These are phyloP conservation scores for Tuber indicum DNA, from an alignment of 495 filamentous ascomycete genomes.

Conservation along the genomic window DNA sequence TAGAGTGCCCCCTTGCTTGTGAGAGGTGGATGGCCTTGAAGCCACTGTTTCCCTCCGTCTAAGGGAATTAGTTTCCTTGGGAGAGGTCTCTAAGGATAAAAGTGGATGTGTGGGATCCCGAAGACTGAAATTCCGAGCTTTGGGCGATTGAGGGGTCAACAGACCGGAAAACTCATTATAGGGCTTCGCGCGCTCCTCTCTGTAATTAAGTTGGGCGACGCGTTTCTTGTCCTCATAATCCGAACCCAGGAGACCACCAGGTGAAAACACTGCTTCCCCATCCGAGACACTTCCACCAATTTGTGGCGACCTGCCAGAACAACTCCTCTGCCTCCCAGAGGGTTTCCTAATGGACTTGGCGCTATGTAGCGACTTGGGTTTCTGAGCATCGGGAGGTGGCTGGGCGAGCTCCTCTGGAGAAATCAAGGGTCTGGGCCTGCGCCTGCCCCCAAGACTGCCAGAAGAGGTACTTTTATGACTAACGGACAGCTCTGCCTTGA, in stretches of 20 bases:
- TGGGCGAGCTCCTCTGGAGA: slow-evolving; percentile 39
- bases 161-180: slow-evolving; percentile 22
- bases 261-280: slow-evolving; percentile 34
- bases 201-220: slow-evolving; percentile 30
- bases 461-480: slow-evolving; percentile 21
- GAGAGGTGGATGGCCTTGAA: slow-evolving; percentile 28
- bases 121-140: slow-evolving; percentile 17
- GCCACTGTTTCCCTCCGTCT: slow-evolving; percentile 30
- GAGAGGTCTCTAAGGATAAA: slow-evolving; percentile 24
- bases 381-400: slow-evolving; percentile 29
- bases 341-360: slow-evolving; percentile 28
- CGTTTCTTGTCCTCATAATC: slow-evolving; percentile 39
- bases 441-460: slow-evolving; percentile 27
- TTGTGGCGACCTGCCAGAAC: slow-evolving; percentile 20
- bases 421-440: slow-evolving; percentile 33
- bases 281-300: slow-evolving; percentile 18
- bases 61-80: slow-evolving; percentile 14
- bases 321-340: slow-evolving; percentile 16
- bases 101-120: slow-evolving; percentile 22
- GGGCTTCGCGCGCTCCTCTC: slow-evolving; percentile 31
- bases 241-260: slow-evolving; percentile 37
- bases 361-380: slow-evolving; percentile 28
- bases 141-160: slow-evolving; percentile 15
- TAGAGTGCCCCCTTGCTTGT: slow-evolving; percentile 33
- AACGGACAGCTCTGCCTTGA: slow-evolving; percentile 14